Base-by-base conservation (phyloP, 768 basidiomycete species). In the Kwoniella shandongensis region DNA sequence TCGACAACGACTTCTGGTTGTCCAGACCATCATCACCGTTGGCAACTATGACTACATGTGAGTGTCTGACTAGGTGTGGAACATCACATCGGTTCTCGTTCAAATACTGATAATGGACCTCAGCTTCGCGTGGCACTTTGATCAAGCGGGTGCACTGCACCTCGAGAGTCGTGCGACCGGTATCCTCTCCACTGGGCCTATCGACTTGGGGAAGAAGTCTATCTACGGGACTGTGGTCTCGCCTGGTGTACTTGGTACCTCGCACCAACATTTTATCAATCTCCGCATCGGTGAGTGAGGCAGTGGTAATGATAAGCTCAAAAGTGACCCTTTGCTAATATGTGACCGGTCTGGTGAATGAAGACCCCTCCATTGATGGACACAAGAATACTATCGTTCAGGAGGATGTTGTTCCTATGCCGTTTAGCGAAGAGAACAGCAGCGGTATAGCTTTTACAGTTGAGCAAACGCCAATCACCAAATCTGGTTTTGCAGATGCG, bases 111-210 rank as follows among this genome's bases (percentile, higher is more conserved):
- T 13, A 32, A 6, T 13, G 13, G 32, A 32, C 13, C n/a, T 6
- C 40, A 42, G 44, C 26, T 48, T 52, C 48, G 64, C 60, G 6
- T 66, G 53, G 51, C 52, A 65, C 20, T 67, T 75, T 29, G 74
- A 73, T 50, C 71, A 71, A 48, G 64, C 65, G 1, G 72, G 65
- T 18, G 66, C 50, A 1, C 44, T 70, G 32, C 64, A 71, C 54
- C 64, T 73, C 53, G 74, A 75, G 54, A 63, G 54, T 25, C 57
- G 72, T 10, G 74, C 74, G 2, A 75, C 74, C 4, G 73, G 73
- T n/a, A 73, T 73, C 44, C 59, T 72, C 1, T 64, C 62, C 10
- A 72, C 71, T 17, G 50, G 35, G n/a, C 48, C 69, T 17, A 70
- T 74, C 40, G 25, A 63, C 11, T 61, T 66, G 0, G 74, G 70